These are phyloP conservation scores for Rosa persica DNA, from an alignment of 306 rosid species.

Conservation along the genomic window DNA sequence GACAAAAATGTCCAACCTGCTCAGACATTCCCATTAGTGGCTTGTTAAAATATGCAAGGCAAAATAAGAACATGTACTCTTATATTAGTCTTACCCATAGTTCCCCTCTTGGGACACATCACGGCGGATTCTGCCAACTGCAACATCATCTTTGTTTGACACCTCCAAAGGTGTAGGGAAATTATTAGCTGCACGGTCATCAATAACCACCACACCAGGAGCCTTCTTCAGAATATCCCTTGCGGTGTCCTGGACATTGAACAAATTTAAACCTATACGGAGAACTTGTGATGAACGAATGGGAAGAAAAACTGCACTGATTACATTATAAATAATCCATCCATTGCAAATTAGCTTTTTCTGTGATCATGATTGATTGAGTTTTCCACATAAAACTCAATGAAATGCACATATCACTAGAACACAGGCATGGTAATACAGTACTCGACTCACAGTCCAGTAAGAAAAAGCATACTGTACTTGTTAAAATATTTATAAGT, in stretches of 20 bases:
- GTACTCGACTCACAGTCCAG: not conserved
- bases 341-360: not conserved
- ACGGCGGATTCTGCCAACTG: conserved; percentile 88
- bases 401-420: not conserved
- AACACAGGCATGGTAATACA: not conserved
- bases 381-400: not conserved
- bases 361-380: not conserved
- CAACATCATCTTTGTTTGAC: conserved; percentile 88
- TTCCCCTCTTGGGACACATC: conserved; percentile 89
- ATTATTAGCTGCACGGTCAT: conserved; percentile 68
- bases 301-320: not conserved
- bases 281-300: not conserved
- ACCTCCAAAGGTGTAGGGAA: conserved; percentile 96
- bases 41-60: not conserved
- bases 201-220: conserved; percentile 86
- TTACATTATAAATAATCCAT: not conserved
- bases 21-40: conserved; percentile 25
- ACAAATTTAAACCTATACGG: not conserved
- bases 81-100: conserved; percentile 51
- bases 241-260: conserved; percentile 58
- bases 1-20: conserved; percentile 88
- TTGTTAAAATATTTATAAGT: not conserved
- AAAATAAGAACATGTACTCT: no score
- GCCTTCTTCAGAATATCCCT: conserved; percentile 78
- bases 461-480: not conserved